Evolutionary conservation across 2,329 filamentous ascomycete genomes (phyloP).

Genomic region (Pestalotiopsis sp.): DNA sequence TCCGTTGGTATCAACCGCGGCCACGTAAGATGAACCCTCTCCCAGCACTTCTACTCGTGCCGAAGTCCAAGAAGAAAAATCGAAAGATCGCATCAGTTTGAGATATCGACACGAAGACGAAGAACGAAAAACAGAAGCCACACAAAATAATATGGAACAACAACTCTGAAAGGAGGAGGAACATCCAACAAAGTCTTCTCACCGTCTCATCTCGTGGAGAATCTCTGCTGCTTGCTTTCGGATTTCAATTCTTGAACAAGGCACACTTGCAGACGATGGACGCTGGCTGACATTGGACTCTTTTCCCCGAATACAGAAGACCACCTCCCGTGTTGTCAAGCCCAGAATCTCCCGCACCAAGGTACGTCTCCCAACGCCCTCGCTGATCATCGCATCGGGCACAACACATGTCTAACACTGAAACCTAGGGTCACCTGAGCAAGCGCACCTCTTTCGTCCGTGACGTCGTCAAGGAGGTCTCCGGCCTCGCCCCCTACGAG

Average conservation of each 20-base stretch:
- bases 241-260: slow-evolving; percentile 25
- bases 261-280: slow-evolving; percentile 61
- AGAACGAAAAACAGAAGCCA: neutral
- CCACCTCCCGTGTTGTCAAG: slow-evolving; percentile 77
- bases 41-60: neutral
- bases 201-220: slow-evolving; percentile 75
- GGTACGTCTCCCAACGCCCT: neutral
- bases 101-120: neutral
- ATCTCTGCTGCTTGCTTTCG: slow-evolving; percentile 59
- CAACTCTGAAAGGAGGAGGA: neutral
- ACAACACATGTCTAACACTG: neutral
- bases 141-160: slow-evolving; percentile 18
- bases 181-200: slow-evolving; percentile 21
- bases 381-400: neutral
- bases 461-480: slow-evolving; percentile 95
- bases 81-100: neutral
- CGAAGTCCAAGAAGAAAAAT: neutral
- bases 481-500: slow-evolving; percentile 87
- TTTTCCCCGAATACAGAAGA: slow-evolving; percentile 63
- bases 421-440: slow-evolving; percentile 75
- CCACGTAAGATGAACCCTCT: slow-evolving; percentile 55
- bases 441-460: slow-evolving; percentile 97
- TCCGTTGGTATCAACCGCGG: slow-evolving; percentile 66
- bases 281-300: slow-evolving; percentile 52
- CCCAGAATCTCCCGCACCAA: slow-evolving; percentile 83